Evolutionary conservation across 306 rosid species (phyloP).

Genomic region (Vicia sativa): DNA sequence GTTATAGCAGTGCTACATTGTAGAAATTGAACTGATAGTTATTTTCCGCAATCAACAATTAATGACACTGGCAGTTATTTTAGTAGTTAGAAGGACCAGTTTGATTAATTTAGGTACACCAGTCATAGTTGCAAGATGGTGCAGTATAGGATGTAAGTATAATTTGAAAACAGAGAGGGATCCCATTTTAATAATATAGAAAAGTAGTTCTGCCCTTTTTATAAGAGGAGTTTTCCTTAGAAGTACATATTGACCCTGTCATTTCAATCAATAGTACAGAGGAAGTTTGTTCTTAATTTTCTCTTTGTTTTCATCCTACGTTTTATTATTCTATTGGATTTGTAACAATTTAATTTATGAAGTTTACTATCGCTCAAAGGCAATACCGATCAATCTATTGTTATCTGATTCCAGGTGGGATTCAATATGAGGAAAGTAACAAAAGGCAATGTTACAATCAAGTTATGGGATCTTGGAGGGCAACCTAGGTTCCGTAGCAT

Average conservation of each 20-base stretch:
- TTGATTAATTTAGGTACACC: neutral
- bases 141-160: neutral
- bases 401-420: slow-evolving; percentile 70
- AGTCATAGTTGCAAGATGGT: slow-evolving; percentile 15
- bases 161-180: neutral
- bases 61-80: neutral
- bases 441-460: slow-evolving; percentile 89
- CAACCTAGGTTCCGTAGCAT: slow-evolving; percentile 97
- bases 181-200: neutral
- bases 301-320: slow-evolving; percentile 7
- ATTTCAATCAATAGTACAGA: neutral
- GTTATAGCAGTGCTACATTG: neutral
- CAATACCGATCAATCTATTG: slow-evolving; percentile 25
- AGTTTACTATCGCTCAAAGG: slow-evolving; percentile 18
- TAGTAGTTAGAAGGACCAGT: neutral
- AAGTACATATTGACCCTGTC: neutral
- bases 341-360: neutral
- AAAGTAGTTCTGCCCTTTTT: neutral
- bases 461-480: slow-evolving; percentile 98
- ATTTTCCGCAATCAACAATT: neutral
- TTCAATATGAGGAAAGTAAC: slow-evolving; percentile 93
- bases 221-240: neutral
- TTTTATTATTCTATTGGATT: slow-evolving; percentile 6
- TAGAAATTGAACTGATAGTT: too few species aligned
- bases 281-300: neutral